Percentiles rank a stretch among this genome's conserved stretches.
phyloP scores from a whole-genome alignment of 2,329 filamentous ascomycete genomes.

The Monosporascus sp. region DNA sequence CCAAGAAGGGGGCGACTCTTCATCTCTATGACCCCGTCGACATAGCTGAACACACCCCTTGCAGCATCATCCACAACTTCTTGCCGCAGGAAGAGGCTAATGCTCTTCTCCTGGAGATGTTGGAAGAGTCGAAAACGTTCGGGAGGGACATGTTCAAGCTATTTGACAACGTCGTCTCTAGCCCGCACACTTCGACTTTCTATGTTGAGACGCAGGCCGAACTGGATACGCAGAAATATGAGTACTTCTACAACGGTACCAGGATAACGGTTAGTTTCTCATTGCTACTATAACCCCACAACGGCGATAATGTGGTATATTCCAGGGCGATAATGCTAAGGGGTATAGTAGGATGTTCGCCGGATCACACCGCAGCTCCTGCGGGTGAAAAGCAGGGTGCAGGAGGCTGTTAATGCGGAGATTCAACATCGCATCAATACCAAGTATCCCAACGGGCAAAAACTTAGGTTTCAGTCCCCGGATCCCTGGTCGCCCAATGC shows the following conservation, averaged over 20 bases:
- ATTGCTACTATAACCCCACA: background rate
- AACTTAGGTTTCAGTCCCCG: constrained; percentile 72
- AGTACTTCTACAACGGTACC: constrained; percentile 83
- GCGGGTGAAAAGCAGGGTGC: constrained; percentile 63
- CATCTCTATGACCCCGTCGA: constrained; percentile 79
- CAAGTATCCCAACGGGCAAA: constrained; percentile 63
- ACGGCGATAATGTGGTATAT: background rate
- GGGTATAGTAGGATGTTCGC: constrained; percentile 58
- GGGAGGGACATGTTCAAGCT: constrained; percentile 71
- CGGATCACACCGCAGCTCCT: constrained; percentile 70
- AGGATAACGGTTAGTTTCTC: constrained; percentile 50
- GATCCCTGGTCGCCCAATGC: constrained; percentile 77
- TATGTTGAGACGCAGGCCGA: constrained; percentile 75
- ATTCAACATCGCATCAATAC: constrained; percentile 65
- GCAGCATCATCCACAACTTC: constrained; percentile 90
- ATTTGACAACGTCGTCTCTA: constrained; percentile 81
- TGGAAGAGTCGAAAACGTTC: constrained; percentile 69
- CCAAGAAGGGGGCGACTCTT: constrained; percentile 75
- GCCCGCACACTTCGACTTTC: constrained; percentile 78
- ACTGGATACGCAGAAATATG: constrained; percentile 62
- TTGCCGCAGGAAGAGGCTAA: constrained; percentile 68
- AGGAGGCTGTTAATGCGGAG: constrained; percentile 70
- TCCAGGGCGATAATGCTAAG: background rate
- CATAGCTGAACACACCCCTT: constrained; percentile 78
- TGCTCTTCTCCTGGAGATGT: constrained; percentile 66